Conservation (phyloP, 139 green algal genomes). For the Coccomyxa sp. region DNA sequence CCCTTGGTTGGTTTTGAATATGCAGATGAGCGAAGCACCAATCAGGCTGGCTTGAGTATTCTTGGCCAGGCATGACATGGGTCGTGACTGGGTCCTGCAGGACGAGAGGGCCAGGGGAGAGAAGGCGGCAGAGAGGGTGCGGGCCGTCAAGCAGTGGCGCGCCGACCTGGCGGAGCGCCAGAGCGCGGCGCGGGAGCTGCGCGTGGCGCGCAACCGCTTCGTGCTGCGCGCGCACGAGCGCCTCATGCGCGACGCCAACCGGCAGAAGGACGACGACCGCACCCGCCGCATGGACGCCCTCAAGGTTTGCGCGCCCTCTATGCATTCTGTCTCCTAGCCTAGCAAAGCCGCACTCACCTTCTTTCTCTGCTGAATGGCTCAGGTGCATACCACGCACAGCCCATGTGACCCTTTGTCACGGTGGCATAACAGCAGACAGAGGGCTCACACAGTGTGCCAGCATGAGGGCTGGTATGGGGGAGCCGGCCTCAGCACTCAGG, state of each 20-base stretch:
- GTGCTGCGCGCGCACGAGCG: slow-evolving; percentile 55
- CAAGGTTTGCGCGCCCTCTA: no score
- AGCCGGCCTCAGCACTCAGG: no score
- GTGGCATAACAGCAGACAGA: no score
- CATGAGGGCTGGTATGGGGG: no score
- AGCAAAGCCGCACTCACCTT: no score
- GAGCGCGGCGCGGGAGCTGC: slow-evolving; percentile 20
- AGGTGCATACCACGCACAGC: no score
- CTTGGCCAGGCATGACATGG: no score
- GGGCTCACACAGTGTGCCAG: no score
- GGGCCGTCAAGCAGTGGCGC: slow-evolving; percentile 25
- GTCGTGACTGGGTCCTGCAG: no score
- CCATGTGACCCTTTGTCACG: no score
- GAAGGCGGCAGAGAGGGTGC: slow-evolving; percentile 29
- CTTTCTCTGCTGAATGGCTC: no score
- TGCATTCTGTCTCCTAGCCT: no score
- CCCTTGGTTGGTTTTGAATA: not conserved
- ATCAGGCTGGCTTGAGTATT: not conserved
- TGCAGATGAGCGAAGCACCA: not conserved
- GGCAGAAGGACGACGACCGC: slow-evolving; percentile 40
- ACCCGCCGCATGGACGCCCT: slow-evolving; percentile 60
- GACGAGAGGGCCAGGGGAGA: slow-evolving; percentile 41
- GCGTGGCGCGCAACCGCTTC: slow-evolving; percentile 31
- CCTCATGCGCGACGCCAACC: slow-evolving; percentile 39
- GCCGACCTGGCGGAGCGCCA: slow-evolving; percentile 11